Conservation (phyloP, 73 alveolate species). For the Symbiodinium natans region DNA sequence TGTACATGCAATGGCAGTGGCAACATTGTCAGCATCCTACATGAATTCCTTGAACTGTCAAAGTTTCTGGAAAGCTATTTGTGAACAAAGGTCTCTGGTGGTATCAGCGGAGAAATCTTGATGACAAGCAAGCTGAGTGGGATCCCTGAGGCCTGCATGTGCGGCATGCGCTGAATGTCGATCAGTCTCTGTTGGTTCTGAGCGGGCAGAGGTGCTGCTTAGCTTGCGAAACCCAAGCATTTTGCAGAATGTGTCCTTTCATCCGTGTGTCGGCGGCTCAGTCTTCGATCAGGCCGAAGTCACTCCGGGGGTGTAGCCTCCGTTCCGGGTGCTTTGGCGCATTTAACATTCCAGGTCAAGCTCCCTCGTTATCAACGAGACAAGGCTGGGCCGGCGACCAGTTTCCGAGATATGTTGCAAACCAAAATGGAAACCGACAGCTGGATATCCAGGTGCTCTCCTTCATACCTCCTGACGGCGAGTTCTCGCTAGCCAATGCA, state of each 20-base stretch:
- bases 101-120: conserved; percentile 89
- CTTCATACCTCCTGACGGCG: conserved; percentile 91
- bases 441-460: conserved; percentile 61
- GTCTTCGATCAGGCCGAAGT: background rate
- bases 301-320: too few species aligned
- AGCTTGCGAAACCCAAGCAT: conserved; percentile 67
- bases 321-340: too few species aligned
- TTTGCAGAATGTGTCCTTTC: conserved; percentile 87
- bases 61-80: background rate
- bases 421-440: too few species aligned
- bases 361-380: conserved; percentile 55
- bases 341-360: background rate
- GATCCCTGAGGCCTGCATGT: conserved; percentile 44
- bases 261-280: conserved; percentile 52
- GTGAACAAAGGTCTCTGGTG: conserved; percentile 43
- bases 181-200: background rate
- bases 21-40: conserved; percentile 36
- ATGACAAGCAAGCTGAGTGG: conserved; percentile 92
- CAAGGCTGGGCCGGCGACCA: conserved; percentile 18
- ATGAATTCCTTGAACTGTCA: too few species aligned
- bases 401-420: background rate
- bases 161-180: background rate
- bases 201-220: conserved; percentile 29
- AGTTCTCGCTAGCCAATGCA: conserved; percentile 69
- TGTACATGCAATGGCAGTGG: conserved; percentile 92